phyloP scores from a whole-genome alignment of 1,284 basidiomycete genomes.

The Microbotryum scabiosae region DNA sequence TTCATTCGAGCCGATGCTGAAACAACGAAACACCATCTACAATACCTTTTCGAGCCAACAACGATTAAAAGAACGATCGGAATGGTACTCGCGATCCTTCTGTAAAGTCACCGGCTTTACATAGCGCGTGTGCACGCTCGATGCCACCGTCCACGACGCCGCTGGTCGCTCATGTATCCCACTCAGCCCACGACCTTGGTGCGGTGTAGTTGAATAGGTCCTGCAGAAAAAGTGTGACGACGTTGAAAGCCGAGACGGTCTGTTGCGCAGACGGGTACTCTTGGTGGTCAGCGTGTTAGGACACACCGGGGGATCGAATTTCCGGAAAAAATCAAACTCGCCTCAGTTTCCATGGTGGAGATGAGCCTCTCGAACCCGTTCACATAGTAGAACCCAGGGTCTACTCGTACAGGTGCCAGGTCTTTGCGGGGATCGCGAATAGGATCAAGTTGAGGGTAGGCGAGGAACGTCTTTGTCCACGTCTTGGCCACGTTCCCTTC shows the following conservation, averaged over 20 bases:
- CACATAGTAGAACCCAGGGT: slow-evolving; percentile 31
- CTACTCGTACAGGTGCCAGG: slow-evolving; percentile 24
- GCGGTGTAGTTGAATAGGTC: slow-evolving; percentile 30
- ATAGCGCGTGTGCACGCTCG: too few species aligned
- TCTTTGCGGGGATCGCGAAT: not conserved
- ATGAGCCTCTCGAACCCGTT: slow-evolving; percentile 34
- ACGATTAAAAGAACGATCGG: too few species aligned
- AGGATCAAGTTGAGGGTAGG: slow-evolving; percentile 28
- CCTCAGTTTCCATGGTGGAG: slow-evolving; percentile 31
- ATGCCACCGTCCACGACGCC: too few species aligned
- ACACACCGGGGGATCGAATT: not conserved
- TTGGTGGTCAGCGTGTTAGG: not conserved
- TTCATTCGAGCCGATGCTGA: too few species aligned
- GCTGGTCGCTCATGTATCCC: slow-evolving; percentile 4
- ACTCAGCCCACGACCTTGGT: slow-evolving; percentile 31
- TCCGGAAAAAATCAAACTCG: not conserved
- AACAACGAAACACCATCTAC: too few species aligned
- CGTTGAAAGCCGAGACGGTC: slow-evolving; percentile 33
- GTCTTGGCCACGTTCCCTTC: slow-evolving; percentile 67
- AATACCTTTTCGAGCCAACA: too few species aligned
- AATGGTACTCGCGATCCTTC: too few species aligned
- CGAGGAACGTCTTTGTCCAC: slow-evolving; percentile 55
- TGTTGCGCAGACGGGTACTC: slow-evolving; percentile 1
- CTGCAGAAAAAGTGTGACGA: slow-evolving; percentile 24
- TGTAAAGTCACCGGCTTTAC: too few species aligned